Percentiles rank a stretch among this genome's conserved stretches.
phyloP scores from a whole-genome alignment of 495 filamentous ascomycete genomes.

The Trichoderma erinaceum region DNA sequence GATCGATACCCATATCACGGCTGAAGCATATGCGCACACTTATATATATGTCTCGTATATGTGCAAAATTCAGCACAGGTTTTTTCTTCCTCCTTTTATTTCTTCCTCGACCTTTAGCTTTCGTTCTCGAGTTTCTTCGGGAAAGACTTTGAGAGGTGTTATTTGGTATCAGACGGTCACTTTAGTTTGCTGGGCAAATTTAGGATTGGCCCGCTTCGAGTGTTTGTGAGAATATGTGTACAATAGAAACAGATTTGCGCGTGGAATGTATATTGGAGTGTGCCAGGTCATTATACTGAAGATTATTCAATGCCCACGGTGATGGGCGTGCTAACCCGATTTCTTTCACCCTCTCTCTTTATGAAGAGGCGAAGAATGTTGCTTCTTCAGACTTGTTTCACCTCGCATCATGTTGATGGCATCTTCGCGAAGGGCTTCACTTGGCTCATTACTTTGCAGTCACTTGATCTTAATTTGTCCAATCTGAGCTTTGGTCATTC shows the following conservation, averaged over 20 bases:
- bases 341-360: no score
- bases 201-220: neutral
- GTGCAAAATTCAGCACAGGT: neutral
- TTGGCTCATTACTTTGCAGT: neutral
- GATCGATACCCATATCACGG: slow-evolving; percentile 7
- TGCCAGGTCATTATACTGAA: neutral
- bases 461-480: neutral
- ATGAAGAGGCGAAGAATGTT: no score
- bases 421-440: no score
- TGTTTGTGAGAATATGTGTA: neutral
- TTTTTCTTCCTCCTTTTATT: neutral
- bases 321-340: neutral
- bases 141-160: neutral
- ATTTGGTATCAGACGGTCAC: neutral
- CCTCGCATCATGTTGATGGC: no score
- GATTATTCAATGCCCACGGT: neutral
- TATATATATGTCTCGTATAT: no score
- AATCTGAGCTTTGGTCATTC: neutral
- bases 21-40: neutral
- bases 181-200: neutral
- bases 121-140: neutral
- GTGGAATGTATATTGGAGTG: neutral
- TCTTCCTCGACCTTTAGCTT: neutral
- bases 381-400: no score
- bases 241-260: neutral